Evolutionary conservation across 2,329 filamentous ascomycete species (phyloP).

Genomic region (Neopestalotiopsis clavispora): DNA sequence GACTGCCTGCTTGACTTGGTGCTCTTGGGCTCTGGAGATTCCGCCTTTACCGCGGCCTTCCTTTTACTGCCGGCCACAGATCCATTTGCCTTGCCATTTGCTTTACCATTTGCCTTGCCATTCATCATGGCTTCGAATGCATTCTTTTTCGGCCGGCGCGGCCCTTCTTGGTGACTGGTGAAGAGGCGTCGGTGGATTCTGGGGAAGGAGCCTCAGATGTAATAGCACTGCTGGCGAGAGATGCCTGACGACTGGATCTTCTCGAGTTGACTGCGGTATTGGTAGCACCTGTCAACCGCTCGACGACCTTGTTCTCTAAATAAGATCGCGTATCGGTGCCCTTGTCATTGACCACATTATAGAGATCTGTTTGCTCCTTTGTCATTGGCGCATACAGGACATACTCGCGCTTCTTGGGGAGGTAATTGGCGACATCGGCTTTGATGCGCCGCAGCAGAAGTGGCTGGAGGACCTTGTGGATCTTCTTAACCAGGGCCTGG

Average conservation of each 20-base stretch:
- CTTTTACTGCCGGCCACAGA: conserved; percentile 37
- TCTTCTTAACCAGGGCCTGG: conserved; percentile 80
- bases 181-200: conserved; percentile 51
- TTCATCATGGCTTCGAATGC: conserved; percentile 18
- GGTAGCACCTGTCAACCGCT: conserved; percentile 60
- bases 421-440: conserved; percentile 84
- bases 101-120: background rate
- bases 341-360: conserved; percentile 68
- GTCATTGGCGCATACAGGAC: conserved; percentile 94
- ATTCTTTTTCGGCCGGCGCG: conserved; percentile 29
- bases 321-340: conserved; percentile 71
- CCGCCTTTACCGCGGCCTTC: conserved; percentile 38
- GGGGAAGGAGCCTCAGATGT: conserved; percentile 26
- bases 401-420: conserved; percentile 98
- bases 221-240: conserved; percentile 41
- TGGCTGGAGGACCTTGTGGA: conserved; percentile 92
- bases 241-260: conserved; percentile 41
- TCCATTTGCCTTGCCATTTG: conserved; percentile 17
- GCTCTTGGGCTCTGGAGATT: conserved; percentile 64
- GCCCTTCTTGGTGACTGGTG: conserved; percentile 47
- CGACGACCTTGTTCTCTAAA: conserved; percentile 78
- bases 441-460: conserved; percentile 89
- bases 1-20: conserved; percentile 75
- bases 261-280: conserved; percentile 47
- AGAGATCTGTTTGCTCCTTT: conserved; percentile 87